Percentiles rank a stretch among this genome's conserved stretches.
phyloP scores from a whole-genome alignment of 345 rosid species.

The Erysimum cheiranthoides region DNA sequence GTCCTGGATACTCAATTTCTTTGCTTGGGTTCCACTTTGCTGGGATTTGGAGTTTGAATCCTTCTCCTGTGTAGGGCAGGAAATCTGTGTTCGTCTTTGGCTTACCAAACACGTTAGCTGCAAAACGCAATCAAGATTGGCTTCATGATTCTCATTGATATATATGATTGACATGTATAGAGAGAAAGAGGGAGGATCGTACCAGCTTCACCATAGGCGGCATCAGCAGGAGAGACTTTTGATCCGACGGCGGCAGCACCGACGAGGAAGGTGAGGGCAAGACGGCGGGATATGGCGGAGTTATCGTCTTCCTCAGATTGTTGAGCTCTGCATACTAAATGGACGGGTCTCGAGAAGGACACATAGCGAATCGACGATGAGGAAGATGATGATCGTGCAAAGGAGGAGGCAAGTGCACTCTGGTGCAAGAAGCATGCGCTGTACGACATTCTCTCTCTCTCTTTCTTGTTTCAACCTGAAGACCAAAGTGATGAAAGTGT shows the following conservation, averaged over 20 bases:
- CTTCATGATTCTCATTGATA: slow-evolving; percentile 20
- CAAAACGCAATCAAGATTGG: slow-evolving; percentile 31
- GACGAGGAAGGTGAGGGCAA: slow-evolving; percentile 78
- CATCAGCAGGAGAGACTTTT: slow-evolving; percentile 91
- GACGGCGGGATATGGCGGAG: slow-evolving; percentile 64
- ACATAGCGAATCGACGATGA: slow-evolving; percentile 50
- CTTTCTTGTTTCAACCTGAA: not conserved
- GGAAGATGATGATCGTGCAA: slow-evolving; percentile 45
- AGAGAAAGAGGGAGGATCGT: slow-evolving; percentile 5
- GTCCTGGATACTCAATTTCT: slow-evolving; percentile 89
- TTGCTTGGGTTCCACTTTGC: slow-evolving; percentile 98
- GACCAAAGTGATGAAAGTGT: slow-evolving; percentile 8
- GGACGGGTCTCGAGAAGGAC: slow-evolving; percentile 52
- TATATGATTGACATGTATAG: slow-evolving; percentile 8
- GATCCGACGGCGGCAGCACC: slow-evolving; percentile 85
- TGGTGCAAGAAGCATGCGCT: slow-evolving; percentile 76
- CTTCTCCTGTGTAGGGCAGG: slow-evolving; percentile 68
- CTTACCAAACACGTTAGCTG: slow-evolving; percentile 94
- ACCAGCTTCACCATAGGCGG: slow-evolving; percentile 98
- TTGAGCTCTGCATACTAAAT: slow-evolving; percentile 71
- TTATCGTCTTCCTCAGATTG: slow-evolving; percentile 51
- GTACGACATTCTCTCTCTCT: slow-evolving; percentile 59
- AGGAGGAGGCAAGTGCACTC: slow-evolving; percentile 56
- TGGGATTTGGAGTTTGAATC: slow-evolving; percentile 79
- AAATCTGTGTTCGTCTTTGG: slow-evolving; percentile 86